Evolutionary conservation across 768 basidiomycete species (phyloP).

Genomic region (Mycena rebaudengoi): DNA sequence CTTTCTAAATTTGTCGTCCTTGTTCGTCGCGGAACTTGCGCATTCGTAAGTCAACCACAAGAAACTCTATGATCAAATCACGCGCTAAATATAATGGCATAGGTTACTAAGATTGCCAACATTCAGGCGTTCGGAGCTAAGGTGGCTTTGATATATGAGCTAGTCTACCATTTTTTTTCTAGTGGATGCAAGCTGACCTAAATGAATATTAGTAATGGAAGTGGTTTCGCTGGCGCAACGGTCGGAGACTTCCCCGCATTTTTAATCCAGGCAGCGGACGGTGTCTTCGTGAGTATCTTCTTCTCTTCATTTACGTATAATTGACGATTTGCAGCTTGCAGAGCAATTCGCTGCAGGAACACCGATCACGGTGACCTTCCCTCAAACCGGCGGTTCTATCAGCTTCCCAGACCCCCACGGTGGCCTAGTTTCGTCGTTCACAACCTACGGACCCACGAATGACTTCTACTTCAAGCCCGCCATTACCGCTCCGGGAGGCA

Average conservation of each 20-base stretch:
- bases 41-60: constrained; percentile 51
- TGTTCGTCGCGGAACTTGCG: constrained; percentile 66
- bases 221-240: constrained; percentile 50
- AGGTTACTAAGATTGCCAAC: constrained; percentile 62
- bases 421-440: constrained; percentile 65
- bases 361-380: constrained; percentile 55
- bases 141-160: constrained; percentile 64
- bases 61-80: not conserved
- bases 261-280: constrained; percentile 65
- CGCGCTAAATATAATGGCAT: not conserved
- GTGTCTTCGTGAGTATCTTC: constrained; percentile 54
- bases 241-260: constrained; percentile 57
- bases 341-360: constrained; percentile 56
- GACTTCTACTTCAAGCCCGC: constrained; percentile 67
- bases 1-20: constrained; percentile 62
- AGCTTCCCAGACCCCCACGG: constrained; percentile 59
- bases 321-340: constrained; percentile 48
- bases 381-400: constrained; percentile 50
- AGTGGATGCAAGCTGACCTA: not conserved
- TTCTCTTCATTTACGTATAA: not conserved
- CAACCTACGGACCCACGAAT: constrained; percentile 66
- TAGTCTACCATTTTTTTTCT: constrained; percentile 22
- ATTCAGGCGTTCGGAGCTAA: constrained; percentile 61
- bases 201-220: constrained; percentile 53
- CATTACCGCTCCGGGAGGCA: constrained; percentile 61